A percentile compares a stretch with the other conserved stretches of the same genome.
phyloP scores from a whole-genome alignment of 192 early-diverging fungal genomes.

The Mycoemilia scoparia region DNA sequence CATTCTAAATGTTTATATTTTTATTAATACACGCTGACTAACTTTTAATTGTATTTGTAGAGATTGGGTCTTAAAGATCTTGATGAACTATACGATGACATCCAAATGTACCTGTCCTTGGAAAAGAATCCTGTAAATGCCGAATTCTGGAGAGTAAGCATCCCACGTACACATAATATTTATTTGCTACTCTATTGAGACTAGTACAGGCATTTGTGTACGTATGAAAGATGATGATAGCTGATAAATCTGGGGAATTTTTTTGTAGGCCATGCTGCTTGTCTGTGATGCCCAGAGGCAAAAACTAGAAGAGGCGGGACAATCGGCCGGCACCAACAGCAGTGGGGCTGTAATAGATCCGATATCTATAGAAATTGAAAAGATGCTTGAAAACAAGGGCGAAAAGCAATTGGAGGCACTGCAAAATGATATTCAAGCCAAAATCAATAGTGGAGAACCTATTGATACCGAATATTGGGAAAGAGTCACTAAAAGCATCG shows the following conservation, averaged over 20 bases:
- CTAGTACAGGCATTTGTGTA: not conserved
- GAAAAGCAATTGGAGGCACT: slow-evolving; percentile 49
- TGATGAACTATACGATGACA: slow-evolving; percentile 69
- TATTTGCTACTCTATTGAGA: not conserved
- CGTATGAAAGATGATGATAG: slow-evolving; percentile 2
- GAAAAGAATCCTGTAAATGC: slow-evolving; percentile 58
- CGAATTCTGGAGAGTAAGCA: slow-evolving; percentile 92
- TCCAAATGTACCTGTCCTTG: slow-evolving; percentile 68
- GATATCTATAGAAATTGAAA: slow-evolving; percentile 44
- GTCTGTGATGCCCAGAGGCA: slow-evolving; percentile 54
- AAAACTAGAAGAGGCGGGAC: slow-evolving; percentile 15
- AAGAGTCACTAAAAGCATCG: slow-evolving; percentile 46
- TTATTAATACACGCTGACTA: no score
- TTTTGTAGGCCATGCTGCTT: slow-evolving; percentile 51
- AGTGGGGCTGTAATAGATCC: slow-evolving; percentile 5
- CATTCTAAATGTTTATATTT: not conserved
- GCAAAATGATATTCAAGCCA: slow-evolving; percentile 53
- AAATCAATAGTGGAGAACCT: slow-evolving; percentile 40
- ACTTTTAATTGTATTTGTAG: slow-evolving; percentile 22
- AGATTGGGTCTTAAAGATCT: slow-evolving; percentile 45
- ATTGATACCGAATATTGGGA: slow-evolving; percentile 97
- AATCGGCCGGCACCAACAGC: not conserved
- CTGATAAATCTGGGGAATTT: not conserved
- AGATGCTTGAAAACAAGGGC: slow-evolving; percentile 54
- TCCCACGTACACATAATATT: slow-evolving; percentile 11